Evolutionary conservation across 306 rosid species (phyloP).

Genomic region (Lathyrus sativus): DNA sequence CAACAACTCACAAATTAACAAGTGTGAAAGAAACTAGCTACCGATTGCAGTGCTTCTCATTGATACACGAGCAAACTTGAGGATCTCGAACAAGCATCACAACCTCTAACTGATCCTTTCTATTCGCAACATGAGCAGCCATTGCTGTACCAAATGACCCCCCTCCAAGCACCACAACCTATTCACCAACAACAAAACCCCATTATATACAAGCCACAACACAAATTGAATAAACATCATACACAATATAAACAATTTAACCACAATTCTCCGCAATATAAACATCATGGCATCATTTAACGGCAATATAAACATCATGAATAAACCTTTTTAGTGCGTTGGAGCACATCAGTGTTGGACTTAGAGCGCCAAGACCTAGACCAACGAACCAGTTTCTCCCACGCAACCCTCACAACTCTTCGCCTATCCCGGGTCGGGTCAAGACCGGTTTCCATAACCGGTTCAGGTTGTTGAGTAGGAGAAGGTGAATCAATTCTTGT

Average conservation of each 20-base stretch:
- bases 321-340: conserved; percentile 81
- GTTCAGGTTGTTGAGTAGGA: conserved; percentile 33
- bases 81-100: conserved; percentile 82
- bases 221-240: background rate
- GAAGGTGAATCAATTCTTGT: conserved; percentile 30
- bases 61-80: conserved; percentile 78
- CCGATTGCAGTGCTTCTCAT: conserved; percentile 65
- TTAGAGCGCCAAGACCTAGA: conserved; percentile 82
- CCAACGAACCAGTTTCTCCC: conserved; percentile 97
- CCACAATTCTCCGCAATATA: background rate
- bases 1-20: conserved; percentile 6
- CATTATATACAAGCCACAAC: conserved; percentile 7
- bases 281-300: background rate
- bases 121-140: conserved; percentile 90
- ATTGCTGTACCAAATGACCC: conserved; percentile 97
- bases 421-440: conserved; percentile 67
- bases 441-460: conserved; percentile 17
- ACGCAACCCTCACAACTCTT: conserved; percentile 68
- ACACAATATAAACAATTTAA: too few relatives aligned
- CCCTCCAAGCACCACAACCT: conserved; percentile 96
- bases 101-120: conserved; percentile 80
- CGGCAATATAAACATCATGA: background rate
- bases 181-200: conserved; percentile 28
- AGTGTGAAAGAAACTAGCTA: conserved; percentile 36
- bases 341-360: conserved; percentile 76